Conservation (phyloP, 2,329 filamentous ascomycete species). For the Rutstroemia sydowiana region DNA sequence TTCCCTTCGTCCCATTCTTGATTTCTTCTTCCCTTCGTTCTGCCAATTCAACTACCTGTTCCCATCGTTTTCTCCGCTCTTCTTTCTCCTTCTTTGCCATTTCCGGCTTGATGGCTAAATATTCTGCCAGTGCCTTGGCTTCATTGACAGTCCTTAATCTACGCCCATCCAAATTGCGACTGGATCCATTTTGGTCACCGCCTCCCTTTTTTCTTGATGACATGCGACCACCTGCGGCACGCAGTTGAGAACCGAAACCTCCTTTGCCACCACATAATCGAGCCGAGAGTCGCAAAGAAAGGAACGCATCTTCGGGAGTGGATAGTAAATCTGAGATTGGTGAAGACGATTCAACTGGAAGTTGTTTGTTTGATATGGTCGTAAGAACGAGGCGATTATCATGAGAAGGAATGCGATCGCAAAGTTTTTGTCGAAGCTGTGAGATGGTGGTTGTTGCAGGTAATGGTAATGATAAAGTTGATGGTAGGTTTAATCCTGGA, state of each 20-base stretch:
- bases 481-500: constrained; percentile 70
- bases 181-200: constrained; percentile 80
- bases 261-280: constrained; percentile 90
- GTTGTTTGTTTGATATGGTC: constrained; percentile 68
- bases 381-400: constrained; percentile 66
- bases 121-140: constrained; percentile 90
- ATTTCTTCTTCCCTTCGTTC: constrained; percentile 81
- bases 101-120: constrained; percentile 89
- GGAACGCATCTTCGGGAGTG: constrained; percentile 53
- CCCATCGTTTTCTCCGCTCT: constrained; percentile 74
- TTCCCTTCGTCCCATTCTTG: constrained; percentile 60
- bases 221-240: constrained; percentile 96
- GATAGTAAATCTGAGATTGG: constrained; percentile 58
- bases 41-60: constrained; percentile 77
- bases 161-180: constrained; percentile 86
- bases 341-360: constrained; percentile 46
- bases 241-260: constrained; percentile 93
- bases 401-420: constrained; percentile 51
- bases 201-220: constrained; percentile 81
- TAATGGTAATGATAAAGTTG: constrained; percentile 74
- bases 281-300: constrained; percentile 73
- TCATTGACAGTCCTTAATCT: constrained; percentile 87
- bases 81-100: constrained; percentile 96
- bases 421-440: constrained; percentile 57
- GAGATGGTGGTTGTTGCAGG: constrained; percentile 55